These are phyloP conservation scores for Pyrenula aspistea DNA, from an alignment of 495 filamentous ascomycete genomes.

Conservation along the genomic window DNA sequence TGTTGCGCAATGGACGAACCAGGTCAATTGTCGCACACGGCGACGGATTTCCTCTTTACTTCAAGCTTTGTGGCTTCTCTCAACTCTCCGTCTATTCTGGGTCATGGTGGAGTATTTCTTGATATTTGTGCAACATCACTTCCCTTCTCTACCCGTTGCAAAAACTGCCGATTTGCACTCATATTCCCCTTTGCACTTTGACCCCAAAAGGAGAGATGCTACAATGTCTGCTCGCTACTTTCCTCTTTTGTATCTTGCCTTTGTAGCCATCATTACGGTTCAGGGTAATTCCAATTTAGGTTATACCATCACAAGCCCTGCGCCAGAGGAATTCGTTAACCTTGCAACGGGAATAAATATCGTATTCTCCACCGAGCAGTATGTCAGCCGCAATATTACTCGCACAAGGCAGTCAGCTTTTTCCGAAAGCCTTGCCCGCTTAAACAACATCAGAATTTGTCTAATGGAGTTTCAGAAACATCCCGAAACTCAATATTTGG, in stretches of 20 bases:
- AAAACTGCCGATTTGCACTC: background rate
- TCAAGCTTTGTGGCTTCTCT: background rate
- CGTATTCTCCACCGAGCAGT: background rate
- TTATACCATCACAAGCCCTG: background rate
- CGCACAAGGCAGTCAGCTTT: background rate
- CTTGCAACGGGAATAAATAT: background rate
- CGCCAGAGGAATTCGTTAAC: background rate
- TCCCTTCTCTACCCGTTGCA: background rate
- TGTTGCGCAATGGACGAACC: background rate
- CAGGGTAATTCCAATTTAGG: background rate
- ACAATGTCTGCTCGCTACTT: background rate
- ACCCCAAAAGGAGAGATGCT: background rate
- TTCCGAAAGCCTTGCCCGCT: background rate
- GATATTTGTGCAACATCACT: background rate
- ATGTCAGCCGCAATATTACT: background rate
- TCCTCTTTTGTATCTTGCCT: background rate
- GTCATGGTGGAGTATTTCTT: background rate
- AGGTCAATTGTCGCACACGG: background rate
- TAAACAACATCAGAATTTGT: background rate
- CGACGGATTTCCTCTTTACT: background rate
- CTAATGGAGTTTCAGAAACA: background rate
- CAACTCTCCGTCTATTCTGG: background rate
- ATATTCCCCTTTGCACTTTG: background rate
- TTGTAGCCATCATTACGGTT: background rate
- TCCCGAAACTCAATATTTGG: background rate